Evolutionary conservation across 78 protist genomes (phyloP), one percentile per base, ranked within the genome.

Genomic region (Dictyostelium brefeldianum): DNA sequence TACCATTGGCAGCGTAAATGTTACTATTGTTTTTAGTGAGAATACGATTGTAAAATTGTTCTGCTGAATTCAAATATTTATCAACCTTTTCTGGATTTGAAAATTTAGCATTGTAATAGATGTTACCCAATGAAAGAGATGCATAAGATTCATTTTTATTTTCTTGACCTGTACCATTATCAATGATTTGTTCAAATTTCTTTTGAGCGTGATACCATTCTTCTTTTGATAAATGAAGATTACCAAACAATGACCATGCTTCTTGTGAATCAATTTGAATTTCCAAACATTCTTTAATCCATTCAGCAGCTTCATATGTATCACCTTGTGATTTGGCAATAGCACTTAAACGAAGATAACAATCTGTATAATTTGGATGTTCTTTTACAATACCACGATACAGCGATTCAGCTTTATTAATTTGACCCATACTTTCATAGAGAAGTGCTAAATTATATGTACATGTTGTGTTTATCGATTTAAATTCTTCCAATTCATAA

Each of bases 1-100:
- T 20, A 15, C 98, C 98, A 53, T 91, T 91, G 41, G 98, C 98
- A 5, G 98, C 98, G 15, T 87, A 95, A 2, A 84, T 83, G 36
- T 96, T 96, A 89, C 46, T 70, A 20, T 93, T 89, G 25, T 96
- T 48, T 12, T 70, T 64, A 12, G 11, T 0, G 18, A 96, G 85
- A 2, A 91, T 82, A 27, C 79, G 70, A 9, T 79, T 47, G 78
- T 82, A 96, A 69, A 46, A 65, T 5, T 80, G 70, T n/a, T 80
- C 77, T 0, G 97, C 95, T 1, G 62, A 25, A 25, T 67, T 50
- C 5, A 96, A 22, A 36, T 84, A 78, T 29, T 73, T 92, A 10
- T 83, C 95, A 17, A 54, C 50, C 27, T 65, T 78, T 11, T 94
- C 93, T 7, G 79, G 80, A 41, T 84, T 54, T 12, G 73, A 54